phyloP scores from a whole-genome alignment of 1,139 yeast species.

The Suhomyces taliae region DNA sequence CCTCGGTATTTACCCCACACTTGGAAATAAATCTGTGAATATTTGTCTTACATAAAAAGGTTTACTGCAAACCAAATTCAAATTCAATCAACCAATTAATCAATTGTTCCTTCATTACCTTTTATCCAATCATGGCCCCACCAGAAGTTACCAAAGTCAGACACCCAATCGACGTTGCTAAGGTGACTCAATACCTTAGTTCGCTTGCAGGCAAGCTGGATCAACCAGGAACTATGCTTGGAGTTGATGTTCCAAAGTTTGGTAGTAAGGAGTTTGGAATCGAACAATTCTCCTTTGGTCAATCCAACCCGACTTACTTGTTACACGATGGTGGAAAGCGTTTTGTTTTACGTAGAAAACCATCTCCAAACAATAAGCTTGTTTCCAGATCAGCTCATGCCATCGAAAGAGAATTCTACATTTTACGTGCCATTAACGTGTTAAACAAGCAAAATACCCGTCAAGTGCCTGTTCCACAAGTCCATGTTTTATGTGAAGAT shows the following conservation, averaged over 20 bases:
- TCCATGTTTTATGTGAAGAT: constrained; percentile 52
- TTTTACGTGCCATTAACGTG: constrained; percentile 47
- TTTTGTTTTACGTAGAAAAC: constrained; percentile 60
- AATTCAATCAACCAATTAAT: too few species aligned
- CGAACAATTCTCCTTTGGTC: constrained; percentile 64
- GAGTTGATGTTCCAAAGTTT: constrained; percentile 15
- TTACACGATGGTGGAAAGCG: constrained; percentile 44
- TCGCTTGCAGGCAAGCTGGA: not conserved
- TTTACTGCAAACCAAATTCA: too few species aligned
- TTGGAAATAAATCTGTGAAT: not conserved
- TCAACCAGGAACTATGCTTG: constrained; percentile 10
- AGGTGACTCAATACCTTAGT: constrained; percentile 13
- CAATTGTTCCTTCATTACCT: not conserved
- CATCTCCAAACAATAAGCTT: constrained; percentile 53
- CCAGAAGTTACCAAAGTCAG: constrained; percentile 22
- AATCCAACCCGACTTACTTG: constrained; percentile 65
- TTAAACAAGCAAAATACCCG: constrained; percentile 26
- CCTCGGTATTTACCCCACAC: not conserved
- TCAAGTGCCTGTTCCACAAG: constrained; percentile 51
- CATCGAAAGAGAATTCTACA: constrained; percentile 61
- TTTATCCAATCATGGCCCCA: constrained; percentile 11
- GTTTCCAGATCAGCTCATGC: constrained; percentile 66
- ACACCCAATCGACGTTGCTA: constrained; percentile 20
- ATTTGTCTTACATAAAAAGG: not conserved
- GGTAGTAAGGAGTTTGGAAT: constrained; percentile 15